Conservation (phyloP, 2,329 filamentous ascomycete species). For the Colletotrichum sp. region DNA sequence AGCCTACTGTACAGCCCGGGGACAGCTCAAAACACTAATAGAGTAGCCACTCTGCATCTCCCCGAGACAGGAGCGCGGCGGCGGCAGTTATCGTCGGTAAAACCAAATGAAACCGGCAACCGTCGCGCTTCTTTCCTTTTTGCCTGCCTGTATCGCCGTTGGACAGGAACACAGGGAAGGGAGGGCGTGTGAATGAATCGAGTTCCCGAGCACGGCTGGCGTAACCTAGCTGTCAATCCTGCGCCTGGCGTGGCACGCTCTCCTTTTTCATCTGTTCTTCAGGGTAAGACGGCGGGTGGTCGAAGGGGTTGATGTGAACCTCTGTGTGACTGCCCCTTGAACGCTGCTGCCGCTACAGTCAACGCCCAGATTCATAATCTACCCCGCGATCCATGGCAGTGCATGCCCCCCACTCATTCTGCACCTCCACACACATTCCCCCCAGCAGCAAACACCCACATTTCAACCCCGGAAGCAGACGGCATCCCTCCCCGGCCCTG, state of each 20-base stretch:
- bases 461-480: neutral
- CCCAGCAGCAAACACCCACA: neutral
- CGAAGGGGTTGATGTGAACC: neutral
- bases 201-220: neutral
- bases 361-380: neutral
- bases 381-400: neutral
- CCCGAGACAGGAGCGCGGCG: neutral
- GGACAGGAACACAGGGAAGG: neutral
- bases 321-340: neutral
- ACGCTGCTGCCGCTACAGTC: neutral
- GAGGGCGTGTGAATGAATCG: neutral
- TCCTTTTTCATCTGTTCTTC: neutral
- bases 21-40: neutral
- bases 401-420: neutral
- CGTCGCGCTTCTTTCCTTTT: neutral
- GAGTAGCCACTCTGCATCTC: neutral
- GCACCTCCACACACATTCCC: neutral
- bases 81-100: conserved; percentile 22
- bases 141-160: neutral
- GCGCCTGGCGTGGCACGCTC: neutral
- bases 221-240: neutral
- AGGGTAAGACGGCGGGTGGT: neutral
- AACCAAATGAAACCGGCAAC: neutral
- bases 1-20: too few relatives aligned
- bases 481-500: neutral